Conservation (phyloP, 2,329 filamentous ascomycete species). For the Cadophora sp. region DNA sequence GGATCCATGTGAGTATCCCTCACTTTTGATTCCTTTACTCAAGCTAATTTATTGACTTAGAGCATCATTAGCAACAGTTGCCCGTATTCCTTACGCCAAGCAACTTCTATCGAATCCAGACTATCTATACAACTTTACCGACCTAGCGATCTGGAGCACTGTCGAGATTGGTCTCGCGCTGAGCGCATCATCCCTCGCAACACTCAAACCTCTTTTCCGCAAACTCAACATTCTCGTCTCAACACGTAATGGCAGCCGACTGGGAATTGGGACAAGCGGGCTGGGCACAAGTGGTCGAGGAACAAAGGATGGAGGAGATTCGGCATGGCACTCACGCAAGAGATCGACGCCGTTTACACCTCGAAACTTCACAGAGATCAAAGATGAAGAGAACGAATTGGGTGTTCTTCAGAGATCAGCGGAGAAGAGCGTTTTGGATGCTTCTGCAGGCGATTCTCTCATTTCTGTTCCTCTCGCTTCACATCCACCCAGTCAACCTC, state of each 20-base stretch:
- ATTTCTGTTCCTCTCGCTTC: not conserved
- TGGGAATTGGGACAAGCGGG: not conserved
- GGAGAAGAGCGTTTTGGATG: not conserved
- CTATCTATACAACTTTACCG: constrained; percentile 47
- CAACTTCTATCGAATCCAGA: constrained; percentile 45
- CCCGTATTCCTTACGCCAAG: constrained; percentile 48
- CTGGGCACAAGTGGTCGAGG: not conserved
- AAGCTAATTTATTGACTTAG: constrained; percentile 30
- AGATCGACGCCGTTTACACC: constrained; percentile 10
- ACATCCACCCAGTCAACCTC: not conserved
- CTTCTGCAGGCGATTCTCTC: not conserved
- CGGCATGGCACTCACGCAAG: constrained; percentile 17
- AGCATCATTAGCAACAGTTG: constrained; percentile 47
- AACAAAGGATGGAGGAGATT: constrained; percentile 2
- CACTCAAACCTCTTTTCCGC: constrained; percentile 44
- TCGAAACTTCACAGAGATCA: constrained; percentile 14
- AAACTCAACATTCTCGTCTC: constrained; percentile 31
- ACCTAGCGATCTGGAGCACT: constrained; percentile 49
- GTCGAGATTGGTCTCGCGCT: constrained; percentile 47
- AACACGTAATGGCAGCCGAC: constrained; percentile 8
- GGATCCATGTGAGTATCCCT: constrained; percentile 45
- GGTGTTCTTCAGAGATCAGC: not conserved
- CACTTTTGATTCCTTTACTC: not conserved
- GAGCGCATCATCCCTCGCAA: constrained; percentile 47
- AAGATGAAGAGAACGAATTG: constrained; percentile 14